Conservation (phyloP, 495 filamentous ascomycete genomes). For the Extremus antarcticus region DNA sequence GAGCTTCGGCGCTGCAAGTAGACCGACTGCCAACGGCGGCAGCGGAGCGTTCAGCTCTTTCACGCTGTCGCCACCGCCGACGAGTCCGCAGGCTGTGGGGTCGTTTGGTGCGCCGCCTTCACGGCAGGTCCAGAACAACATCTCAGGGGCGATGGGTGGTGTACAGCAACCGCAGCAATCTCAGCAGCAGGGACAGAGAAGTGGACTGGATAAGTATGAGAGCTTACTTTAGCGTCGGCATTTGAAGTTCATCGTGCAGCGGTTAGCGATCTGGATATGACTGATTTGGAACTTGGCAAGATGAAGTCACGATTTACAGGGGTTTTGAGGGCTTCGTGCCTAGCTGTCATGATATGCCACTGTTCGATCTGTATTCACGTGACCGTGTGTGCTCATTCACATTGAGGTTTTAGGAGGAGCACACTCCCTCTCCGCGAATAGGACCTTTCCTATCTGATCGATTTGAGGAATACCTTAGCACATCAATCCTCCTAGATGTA, state of each 20-base stretch:
- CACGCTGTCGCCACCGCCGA: conserved; percentile 17
- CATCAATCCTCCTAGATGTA: no score
- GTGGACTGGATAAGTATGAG: conserved; percentile 23
- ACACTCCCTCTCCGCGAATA: no score
- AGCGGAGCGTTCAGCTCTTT: conserved; percentile 4
- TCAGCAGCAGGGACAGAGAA: conserved; percentile 4
- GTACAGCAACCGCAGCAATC: background rate
- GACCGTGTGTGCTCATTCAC: no score
- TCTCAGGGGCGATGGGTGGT: background rate
- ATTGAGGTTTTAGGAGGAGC: no score
- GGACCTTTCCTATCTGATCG: no score
- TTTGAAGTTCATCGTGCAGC: background rate
- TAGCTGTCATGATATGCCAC: no score
- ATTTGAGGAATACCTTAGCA: no score
- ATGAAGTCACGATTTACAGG: background rate
- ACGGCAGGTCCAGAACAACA: background rate
- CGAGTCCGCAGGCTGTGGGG: conserved; percentile 5
- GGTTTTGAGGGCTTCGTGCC: background rate
- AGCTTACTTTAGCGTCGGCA: conserved; percentile 17
- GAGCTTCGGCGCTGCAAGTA: background rate
- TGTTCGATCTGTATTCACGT: no score
- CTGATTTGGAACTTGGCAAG: background rate
- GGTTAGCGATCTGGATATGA: background rate
- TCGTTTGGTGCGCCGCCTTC: background rate
- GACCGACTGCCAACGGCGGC: background rate